Conservation (phyloP, 306 rosid genomes). For the Pyrus pyrifolia region DNA sequence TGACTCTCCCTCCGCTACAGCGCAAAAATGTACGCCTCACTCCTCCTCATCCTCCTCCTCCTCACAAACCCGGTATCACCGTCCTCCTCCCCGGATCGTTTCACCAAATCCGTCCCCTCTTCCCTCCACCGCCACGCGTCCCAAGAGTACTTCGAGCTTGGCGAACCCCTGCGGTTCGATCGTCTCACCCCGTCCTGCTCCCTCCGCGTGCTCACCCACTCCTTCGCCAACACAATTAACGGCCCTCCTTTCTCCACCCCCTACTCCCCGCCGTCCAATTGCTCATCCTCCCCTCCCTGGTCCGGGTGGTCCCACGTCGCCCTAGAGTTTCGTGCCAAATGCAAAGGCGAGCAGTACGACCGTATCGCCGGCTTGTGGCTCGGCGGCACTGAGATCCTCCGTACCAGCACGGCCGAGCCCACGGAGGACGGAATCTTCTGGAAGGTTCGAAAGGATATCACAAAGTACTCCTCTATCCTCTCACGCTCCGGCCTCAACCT, state of each 20-base stretch:
- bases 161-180: conserved; percentile 40
- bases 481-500: conserved; percentile 26
- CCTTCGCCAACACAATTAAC: conserved; percentile 63
- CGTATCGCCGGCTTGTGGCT: conserved; percentile 80
- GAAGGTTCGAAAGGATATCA: conserved; percentile 65
- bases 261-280: conserved; percentile 48
- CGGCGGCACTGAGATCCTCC: conserved; percentile 64
- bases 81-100: conserved; percentile 35
- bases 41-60: neutral
- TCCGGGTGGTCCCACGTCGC: conserved; percentile 28
- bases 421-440: conserved; percentile 48
- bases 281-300: conserved; percentile 40
- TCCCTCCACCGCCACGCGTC: neutral
- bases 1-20: neutral
- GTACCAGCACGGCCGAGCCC: conserved; percentile 83
- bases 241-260: conserved; percentile 54
- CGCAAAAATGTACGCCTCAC: conserved; percentile 20
- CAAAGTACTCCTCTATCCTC: conserved; percentile 57
- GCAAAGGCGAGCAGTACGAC: conserved; percentile 69
- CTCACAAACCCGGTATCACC: conserved; percentile 10
- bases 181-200: conserved; percentile 44
- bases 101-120: conserved; percentile 15
- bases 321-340: conserved; percentile 44
- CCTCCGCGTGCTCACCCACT: conserved; percentile 43
- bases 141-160: conserved; percentile 50